Percentiles rank a stretch among this genome's conserved stretches.
These are phyloP conservation scores for Dioscorea cayenensis DNA, from an alignment of 116 monocot species.

Conservation along the genomic window DNA sequence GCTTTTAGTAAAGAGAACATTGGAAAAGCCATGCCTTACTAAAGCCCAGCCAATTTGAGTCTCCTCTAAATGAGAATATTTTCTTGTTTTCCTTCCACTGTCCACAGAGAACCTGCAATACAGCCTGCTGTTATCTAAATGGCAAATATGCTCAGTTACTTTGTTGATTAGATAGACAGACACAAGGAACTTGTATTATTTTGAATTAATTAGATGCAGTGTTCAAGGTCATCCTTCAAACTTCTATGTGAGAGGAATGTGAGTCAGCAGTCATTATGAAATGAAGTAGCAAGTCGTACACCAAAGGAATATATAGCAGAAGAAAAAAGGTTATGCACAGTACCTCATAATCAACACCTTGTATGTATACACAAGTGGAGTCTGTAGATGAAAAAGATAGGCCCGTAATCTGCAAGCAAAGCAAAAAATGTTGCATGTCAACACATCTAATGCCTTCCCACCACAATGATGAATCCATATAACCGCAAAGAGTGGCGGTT, in stretches of 20 bases:
- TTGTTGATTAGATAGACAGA: too few species aligned
- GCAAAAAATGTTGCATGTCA: background rate
- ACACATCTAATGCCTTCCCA: background rate
- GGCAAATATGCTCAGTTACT: too few species aligned
- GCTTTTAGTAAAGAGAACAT: background rate
- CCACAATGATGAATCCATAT: background rate
- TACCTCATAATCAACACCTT: slow-evolving; percentile 96
- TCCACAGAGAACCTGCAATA: slow-evolving; percentile 67
- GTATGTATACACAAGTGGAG: slow-evolving; percentile 57
- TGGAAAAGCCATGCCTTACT: slow-evolving; percentile 35
- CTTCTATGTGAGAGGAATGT: too few species aligned
- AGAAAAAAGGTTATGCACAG: background rate
- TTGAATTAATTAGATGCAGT: too few species aligned
- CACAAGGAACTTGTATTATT: too few species aligned
- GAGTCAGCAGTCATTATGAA: too few species aligned
- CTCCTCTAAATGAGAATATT: slow-evolving; percentile 81
- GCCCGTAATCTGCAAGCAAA: slow-evolving; percentile 65
- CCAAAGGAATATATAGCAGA: too few species aligned
- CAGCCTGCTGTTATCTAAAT: background rate
- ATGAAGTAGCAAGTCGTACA: too few species aligned
- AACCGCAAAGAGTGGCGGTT: background rate
- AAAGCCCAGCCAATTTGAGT: slow-evolving; percentile 94
- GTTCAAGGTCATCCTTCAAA: too few species aligned
- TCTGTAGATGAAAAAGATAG: slow-evolving; percentile 69
- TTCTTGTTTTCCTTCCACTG: slow-evolving; percentile 55